phyloP scores from a whole-genome alignment of 495 filamentous ascomycete genomes.

The Ramalina intermedia region DNA sequence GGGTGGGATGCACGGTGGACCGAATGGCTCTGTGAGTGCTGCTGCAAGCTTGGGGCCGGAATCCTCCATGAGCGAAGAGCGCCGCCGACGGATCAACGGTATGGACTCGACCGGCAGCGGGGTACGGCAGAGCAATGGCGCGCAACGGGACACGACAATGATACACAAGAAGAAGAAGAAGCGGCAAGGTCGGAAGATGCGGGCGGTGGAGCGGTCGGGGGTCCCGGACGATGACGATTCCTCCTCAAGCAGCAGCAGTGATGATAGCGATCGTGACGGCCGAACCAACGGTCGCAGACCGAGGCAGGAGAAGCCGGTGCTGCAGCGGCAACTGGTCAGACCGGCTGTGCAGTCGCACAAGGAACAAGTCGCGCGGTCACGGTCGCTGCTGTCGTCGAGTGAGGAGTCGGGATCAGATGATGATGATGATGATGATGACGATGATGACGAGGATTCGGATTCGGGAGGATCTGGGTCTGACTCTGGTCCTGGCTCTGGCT shows the following conservation, averaged over 20 bases:
- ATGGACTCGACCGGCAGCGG: neutral
- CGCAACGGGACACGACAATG: no score
- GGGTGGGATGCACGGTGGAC: neutral
- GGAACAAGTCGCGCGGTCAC: neutral
- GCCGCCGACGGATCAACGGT: neutral
- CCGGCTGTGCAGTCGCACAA: neutral
- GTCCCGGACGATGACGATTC: slow-evolving; percentile 23
- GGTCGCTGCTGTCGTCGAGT: neutral
- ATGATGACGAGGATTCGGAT: neutral
- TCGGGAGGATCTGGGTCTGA: neutral
- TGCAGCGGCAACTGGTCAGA: neutral
- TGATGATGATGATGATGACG: neutral
- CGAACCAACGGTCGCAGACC: neutral
- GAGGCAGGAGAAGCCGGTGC: neutral
- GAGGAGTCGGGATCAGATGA: neutral
- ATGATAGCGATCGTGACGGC: neutral
- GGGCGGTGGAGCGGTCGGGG: slow-evolving; percentile 27
- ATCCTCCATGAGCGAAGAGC: neutral
- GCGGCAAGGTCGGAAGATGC: slow-evolving; percentile 34
- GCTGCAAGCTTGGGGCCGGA: neutral
- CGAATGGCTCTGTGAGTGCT: neutral
- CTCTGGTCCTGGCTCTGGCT: neutral
- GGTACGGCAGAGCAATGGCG: neutral
- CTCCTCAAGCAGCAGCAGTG: slow-evolving; percentile 21
- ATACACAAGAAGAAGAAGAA: slow-evolving; percentile 35